These are phyloP conservation scores for Penicillium sp. DNA, from an alignment of 2,329 filamentous ascomycete species.

Conservation along the genomic window DNA sequence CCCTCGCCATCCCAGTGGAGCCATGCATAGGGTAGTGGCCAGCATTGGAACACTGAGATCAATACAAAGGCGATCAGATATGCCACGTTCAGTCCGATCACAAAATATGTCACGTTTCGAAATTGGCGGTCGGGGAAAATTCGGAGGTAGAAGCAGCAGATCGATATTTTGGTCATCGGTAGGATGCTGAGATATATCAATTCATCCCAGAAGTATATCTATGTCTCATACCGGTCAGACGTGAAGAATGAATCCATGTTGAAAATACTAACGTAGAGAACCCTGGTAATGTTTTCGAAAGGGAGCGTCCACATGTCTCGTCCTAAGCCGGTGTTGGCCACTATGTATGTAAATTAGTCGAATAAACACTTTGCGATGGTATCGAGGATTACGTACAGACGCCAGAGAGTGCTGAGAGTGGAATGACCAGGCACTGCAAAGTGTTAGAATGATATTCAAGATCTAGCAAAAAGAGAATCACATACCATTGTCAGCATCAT, in stretches of 20 bases:
- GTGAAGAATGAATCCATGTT: constrained; percentile 22
- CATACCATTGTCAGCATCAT: constrained; percentile 35
- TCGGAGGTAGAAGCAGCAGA: constrained; percentile 43
- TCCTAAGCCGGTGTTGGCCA: constrained; percentile 43
- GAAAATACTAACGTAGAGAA: constrained; percentile 37
- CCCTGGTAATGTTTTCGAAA: constrained; percentile 43
- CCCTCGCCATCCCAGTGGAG: constrained; percentile 41
- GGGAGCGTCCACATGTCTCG: constrained; percentile 48
- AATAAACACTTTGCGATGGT: neutral
- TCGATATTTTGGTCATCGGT: constrained; percentile 31
- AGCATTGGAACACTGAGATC: constrained; percentile 41
- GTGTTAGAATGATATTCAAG: neutral
- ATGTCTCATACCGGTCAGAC: constrained; percentile 12
- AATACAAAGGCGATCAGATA: constrained; percentile 34
- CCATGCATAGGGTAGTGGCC: constrained; percentile 41
- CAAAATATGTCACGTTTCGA: constrained; percentile 29
- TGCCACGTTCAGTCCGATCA: constrained; percentile 31
- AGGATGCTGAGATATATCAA: constrained; percentile 36
- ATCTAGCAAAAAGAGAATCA: neutral
- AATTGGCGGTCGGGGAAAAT: constrained; percentile 43
- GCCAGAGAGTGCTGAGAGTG: constrained; percentile 26
- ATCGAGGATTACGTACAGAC: constrained; percentile 20
- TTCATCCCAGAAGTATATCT: constrained; percentile 33
- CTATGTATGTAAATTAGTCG: constrained; percentile 24
- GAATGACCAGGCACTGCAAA: constrained; percentile 18